Evolutionary conservation across 2,329 filamentous ascomycete species (phyloP).

Genomic region (Purpureocillium lavendulum): DNA sequence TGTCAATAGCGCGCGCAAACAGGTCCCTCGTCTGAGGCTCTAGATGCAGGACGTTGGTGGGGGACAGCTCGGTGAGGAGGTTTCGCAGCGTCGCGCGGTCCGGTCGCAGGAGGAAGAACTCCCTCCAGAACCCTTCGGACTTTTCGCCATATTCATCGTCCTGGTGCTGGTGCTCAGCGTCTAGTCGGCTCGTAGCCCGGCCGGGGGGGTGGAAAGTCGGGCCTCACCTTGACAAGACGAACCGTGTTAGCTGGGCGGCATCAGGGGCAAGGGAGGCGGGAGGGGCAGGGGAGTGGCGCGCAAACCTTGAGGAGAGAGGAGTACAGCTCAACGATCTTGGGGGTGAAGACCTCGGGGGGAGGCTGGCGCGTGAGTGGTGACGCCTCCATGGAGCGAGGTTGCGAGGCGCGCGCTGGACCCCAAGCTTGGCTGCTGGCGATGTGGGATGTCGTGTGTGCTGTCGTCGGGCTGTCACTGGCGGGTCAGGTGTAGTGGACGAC

Average conservation of each 20-base stretch:
- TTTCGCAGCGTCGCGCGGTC: conserved; percentile 60
- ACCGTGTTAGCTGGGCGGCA: conserved; percentile 6
- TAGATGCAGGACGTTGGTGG: conserved; percentile 67
- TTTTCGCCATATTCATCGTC: conserved; percentile 61
- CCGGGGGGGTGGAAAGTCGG: conserved; percentile 11
- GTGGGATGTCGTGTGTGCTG: not conserved
- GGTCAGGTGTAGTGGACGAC: no score
- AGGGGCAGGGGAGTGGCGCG: conserved; percentile 4
- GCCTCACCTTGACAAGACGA: conserved; percentile 15
- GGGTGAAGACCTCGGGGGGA: conserved; percentile 83
- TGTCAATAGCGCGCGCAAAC: conserved; percentile 63
- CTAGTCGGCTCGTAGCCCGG: no score
- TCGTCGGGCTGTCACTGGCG: no score
- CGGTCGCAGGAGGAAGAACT: conserved; percentile 86
- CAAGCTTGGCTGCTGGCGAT: no score
- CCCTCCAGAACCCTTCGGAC: conserved; percentile 88
- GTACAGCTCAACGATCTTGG: conserved; percentile 89
- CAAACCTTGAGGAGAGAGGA: conserved; percentile 69
- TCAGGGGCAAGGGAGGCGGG: conserved; percentile 5
- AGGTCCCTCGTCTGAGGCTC: conserved; percentile 74
- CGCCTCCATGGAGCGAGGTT: conserved; percentile 56
- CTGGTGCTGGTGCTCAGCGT: conserved; percentile 20
- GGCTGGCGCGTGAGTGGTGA: conserved; percentile 91
- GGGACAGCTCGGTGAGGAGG: conserved; percentile 60
- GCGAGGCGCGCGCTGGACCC: no score